Evolutionary conservation across 2,329 filamentous ascomycete species (phyloP), one percentile per base, ranked within the genome.

Genomic region (Hypomyces rosellus): DNA sequence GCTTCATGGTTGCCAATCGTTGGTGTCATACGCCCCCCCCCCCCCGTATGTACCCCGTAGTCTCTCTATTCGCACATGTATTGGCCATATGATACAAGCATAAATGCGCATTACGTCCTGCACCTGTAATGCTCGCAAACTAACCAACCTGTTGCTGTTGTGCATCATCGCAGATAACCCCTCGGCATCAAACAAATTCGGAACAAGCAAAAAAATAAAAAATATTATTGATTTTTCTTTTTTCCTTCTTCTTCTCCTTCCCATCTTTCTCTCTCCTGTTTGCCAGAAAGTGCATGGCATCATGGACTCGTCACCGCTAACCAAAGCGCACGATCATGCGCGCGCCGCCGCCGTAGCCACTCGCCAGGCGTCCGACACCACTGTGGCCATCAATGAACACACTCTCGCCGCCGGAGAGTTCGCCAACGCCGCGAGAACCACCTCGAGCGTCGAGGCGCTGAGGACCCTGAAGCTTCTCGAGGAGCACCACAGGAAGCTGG

Each of bases 321-420:
- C 63, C 36, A 65, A 92, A 82, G 92, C 91, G 55, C 89, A 96
- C 69, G 86, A 92, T 59, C 90, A 96, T 71, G 91, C 89, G 46
- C 84, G 85, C 61, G 91, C 88, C 62, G 91, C 88, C 62, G 91
- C 92, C 40, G 84, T 88, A 20, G 77, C 84, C 20, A 89, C 91
- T 49, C 84, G 77, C 20, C 82, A 90, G 62, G 84, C 87, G 42
- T 76, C 75, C 49, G 84, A 93, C 64, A 88, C 88, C 50, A 86
- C 85, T 6, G 84, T 88, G 44, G 92, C 92, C 55, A 87, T 90
- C 63, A 87, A 86, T 62, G 88, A 96, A 67, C 92, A 97, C 69
- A 84, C 91, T 48, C 76, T 88, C 51, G 93, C 93, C 36, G 92
- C 93, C 2, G 85, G 84, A 56, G 89, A 96, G 65, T 97, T 96